Evolutionary conservation across 2,329 filamentous ascomycete genomes (phyloP), one percentile per base, ranked within the genome.

Genomic region (Colletotrichum tofieldiae): DNA sequence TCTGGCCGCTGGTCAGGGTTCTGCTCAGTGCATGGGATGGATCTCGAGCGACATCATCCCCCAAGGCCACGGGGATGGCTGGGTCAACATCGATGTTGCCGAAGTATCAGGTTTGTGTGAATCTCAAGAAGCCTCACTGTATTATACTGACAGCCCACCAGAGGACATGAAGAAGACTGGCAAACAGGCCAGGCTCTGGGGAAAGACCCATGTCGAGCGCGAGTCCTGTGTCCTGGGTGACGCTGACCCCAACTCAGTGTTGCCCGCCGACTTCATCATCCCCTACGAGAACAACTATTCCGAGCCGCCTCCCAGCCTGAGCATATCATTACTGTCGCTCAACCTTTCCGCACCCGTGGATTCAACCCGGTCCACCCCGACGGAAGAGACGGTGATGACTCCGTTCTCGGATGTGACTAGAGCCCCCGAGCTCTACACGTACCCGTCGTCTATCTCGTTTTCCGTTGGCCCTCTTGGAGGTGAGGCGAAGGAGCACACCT

Each of bases 21-120:
- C 90, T 20, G 86, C 86, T 0, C 91, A 93, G 77, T 91, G 91
- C 77, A 90, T 93, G 89, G 91, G 91, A 63, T 92, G 91, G 91
- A 84, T 93, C 65, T 91, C 90, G 14, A 91, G 88, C 39, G 87
- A 90, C 65, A 84, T 92, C 23, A 77, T 86, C 1, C 90, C 90
- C 0, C 78, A 83, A 16, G 87, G 85, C 0, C 76, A 87, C 20
- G 81, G 80, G 8, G 87, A 90, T 58, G 89, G 89, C 12, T 92
- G 90, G 89, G 79, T 91, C 23, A 87, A 89, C 68, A 85, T 92
- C 58, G 86, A 89, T 29, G 86, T 86, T 18, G 86, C 89, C 63
- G 84, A 88, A 63, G 83, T 89, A 35, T 79, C 82, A 51, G 87
- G 88, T 88, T 81, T 82, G 85, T 76, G 54, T 61, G 18, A 16